Base-by-base conservation (phyloP, 192 early-diverging fungal species). In the Helicostylum pulchrum region DNA sequence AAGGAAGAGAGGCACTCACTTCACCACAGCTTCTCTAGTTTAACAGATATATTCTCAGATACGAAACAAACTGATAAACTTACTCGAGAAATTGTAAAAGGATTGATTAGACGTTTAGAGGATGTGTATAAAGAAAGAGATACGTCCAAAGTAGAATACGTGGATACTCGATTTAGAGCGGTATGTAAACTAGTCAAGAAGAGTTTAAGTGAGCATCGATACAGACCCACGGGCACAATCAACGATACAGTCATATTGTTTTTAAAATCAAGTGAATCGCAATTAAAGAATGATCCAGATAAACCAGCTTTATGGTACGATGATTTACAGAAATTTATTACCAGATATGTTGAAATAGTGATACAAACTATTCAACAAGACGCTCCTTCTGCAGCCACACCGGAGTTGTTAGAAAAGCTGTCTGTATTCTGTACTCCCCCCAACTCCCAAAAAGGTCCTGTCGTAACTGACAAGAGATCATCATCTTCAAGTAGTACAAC, bases 51-150 rank as follows among this genome's bases (percentile, higher is more conserved):
- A 39, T 56, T 17, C 36, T 56, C 7, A 19, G 54, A 34, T n/a
- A 36, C 19, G 15, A 56, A 54, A 15, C 53, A 77, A 53, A 54
- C 67, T 30, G 62, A 82, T 65, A 72, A 75, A 64, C 62, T 80
- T 20, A 77, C 79, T 4, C 76, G 77, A 57, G 83, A 81, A 59
- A 62, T 83, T 7, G 67, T 80, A 11, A 77, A 75, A 49, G 79
- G 54, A 5, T 49, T 85, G 7, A 34, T 68, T 20, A 30, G 50
- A 53, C 65, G 75, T 45, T 62, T 85, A 6, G 74, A 80, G 20
- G 72, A 78, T 21, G 78, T 85, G 31, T 62, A 71, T 11, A 72
- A 72, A 11, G 75, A 75, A 10, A 65, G 61, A 42, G 79, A 81
- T 63, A 60, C 39, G 3, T 45, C 51, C 7, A 77, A 75, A 39